A percentile compares a stretch with the other conserved stretches of the same genome.
Conservation (phyloP, 352 stramenopile genomes). For the Pythium aphanidermatum region DNA sequence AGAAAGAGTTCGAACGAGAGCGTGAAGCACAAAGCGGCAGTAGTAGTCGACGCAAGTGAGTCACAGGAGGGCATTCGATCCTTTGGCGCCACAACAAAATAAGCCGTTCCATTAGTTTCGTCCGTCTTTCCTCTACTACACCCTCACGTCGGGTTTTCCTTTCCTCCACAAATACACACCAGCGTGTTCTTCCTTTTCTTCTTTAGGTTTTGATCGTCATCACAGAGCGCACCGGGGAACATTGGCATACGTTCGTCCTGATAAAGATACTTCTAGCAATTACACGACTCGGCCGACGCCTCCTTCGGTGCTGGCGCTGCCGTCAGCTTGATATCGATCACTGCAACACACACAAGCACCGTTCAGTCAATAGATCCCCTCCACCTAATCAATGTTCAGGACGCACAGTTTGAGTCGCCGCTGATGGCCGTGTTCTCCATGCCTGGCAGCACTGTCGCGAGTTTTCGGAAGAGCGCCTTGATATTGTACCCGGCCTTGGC, state of each 20-base stretch:
- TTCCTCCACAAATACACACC: slow-evolving; percentile 4
- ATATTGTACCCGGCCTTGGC: slow-evolving; percentile 98
- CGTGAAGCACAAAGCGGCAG: slow-evolving; percentile 48
- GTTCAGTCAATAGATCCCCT: slow-evolving; percentile 3
- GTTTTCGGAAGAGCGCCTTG: slow-evolving; percentile 98
- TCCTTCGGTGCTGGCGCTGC: slow-evolving; percentile 76
- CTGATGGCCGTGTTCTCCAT: slow-evolving; percentile 90
- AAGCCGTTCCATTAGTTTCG: too few species aligned
- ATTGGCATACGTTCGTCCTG: neutral
- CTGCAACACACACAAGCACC: slow-evolving; percentile 22
- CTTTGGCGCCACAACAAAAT: too few species aligned
- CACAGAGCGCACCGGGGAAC: neutral
- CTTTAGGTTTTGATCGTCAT: neutral
- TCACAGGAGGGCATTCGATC: neutral
- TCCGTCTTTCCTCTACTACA: neutral
- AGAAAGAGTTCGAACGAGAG: slow-evolving; percentile 86
- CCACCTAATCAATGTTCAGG: neutral
- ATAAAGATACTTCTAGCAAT: slow-evolving; percentile 39
- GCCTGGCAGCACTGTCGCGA: slow-evolving; percentile 96
- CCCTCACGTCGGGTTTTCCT: neutral
- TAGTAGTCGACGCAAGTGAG: slow-evolving; percentile 51
- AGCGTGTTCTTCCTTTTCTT: neutral
- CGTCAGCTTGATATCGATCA: slow-evolving; percentile 88
- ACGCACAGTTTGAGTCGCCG: slow-evolving; percentile 82
- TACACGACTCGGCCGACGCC: slow-evolving; percentile 55